Percentiles rank a stretch among this genome's conserved stretches.
phyloP scores from a whole-genome alignment of 176 grass and related monocot species.

The Juncus effusus region DNA sequence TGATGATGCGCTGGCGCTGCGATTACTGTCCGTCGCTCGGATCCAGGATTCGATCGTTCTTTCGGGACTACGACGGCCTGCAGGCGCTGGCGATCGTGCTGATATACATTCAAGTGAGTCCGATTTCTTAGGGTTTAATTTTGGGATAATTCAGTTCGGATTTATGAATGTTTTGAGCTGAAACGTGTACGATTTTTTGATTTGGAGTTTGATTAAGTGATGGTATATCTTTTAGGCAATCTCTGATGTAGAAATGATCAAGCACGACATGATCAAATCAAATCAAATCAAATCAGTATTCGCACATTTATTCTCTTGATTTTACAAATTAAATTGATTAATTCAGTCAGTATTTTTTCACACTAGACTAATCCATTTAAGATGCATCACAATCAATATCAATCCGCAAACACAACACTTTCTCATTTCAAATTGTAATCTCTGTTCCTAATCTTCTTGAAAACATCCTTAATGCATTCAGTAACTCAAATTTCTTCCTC shows the following conservation, averaged over 20 bases:
- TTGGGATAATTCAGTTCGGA: background rate
- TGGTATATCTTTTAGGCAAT: no score
- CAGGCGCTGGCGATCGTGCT: slow-evolving; percentile 72
- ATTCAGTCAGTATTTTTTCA: slow-evolving; percentile 6
- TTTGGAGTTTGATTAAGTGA: background rate
- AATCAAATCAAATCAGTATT: no score
- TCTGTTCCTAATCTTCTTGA: no score
- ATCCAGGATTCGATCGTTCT: slow-evolving; percentile 72
- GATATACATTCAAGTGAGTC: slow-evolving; percentile 83
- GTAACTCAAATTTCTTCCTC: no score
- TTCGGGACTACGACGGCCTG: slow-evolving; percentile 89
- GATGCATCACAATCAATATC: background rate
- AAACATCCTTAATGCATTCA: no score
- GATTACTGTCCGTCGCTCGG: slow-evolving; percentile 30
- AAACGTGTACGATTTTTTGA: no score
- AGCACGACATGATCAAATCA: background rate
- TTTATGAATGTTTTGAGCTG: slow-evolving; percentile 19
- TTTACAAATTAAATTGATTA: slow-evolving; percentile 13
- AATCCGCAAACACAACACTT: background rate
- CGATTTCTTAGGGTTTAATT: background rate
- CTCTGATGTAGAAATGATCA: background rate
- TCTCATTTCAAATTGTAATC: no score
- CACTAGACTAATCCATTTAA: no score
- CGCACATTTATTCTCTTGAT: background rate
- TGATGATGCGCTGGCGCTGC: slow-evolving; percentile 57